Conservation (phyloP, 2,329 filamentous ascomycete species). For the Talaromyces sp. region DNA sequence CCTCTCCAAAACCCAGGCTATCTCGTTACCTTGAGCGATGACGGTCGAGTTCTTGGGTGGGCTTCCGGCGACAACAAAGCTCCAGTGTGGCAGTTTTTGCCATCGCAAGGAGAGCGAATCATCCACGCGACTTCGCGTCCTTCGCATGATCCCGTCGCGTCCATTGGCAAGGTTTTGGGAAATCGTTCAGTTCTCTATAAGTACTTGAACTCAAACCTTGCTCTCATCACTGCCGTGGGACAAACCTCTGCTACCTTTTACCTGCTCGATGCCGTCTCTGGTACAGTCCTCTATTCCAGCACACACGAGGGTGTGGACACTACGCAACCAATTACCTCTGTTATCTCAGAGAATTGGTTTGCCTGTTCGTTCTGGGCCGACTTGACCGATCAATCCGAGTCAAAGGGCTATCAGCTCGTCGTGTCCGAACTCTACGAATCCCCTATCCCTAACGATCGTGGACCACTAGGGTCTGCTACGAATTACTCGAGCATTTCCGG, state of each 20-base stretch:
- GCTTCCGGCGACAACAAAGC: conserved; percentile 27
- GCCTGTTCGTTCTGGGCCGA: conserved; percentile 71
- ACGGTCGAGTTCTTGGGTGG: conserved; percentile 42
- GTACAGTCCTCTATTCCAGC: conserved; percentile 67
- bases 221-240: conserved; percentile 67
- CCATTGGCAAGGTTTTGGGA: conserved; percentile 88
- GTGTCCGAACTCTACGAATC: conserved; percentile 91
- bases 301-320: conserved; percentile 70
- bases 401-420: conserved; percentile 81
- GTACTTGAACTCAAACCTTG: conserved; percentile 83
- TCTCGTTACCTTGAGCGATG: conserved; percentile 36
- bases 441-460: conserved; percentile 73
- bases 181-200: conserved; percentile 95
- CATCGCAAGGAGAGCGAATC: conserved; percentile 62
- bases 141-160: conserved; percentile 79
- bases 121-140: conserved; percentile 63
- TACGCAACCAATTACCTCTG: conserved; percentile 66
- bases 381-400: conserved; percentile 39
- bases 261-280: conserved; percentile 80
- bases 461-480: conserved; percentile 61
- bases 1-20: conserved; percentile 28
- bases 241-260: conserved; percentile 65
- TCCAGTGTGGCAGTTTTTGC: conserved; percentile 68
- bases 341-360: conserved; percentile 92
- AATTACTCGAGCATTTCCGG: conserved; percentile 77